A percentile compares a stretch with the other conserved stretches of the same genome.
These are phyloP conservation scores for Trichomonascaceae sp. DNA, from an alignment of 1,139 yeast species.

Conservation along the genomic window DNA sequence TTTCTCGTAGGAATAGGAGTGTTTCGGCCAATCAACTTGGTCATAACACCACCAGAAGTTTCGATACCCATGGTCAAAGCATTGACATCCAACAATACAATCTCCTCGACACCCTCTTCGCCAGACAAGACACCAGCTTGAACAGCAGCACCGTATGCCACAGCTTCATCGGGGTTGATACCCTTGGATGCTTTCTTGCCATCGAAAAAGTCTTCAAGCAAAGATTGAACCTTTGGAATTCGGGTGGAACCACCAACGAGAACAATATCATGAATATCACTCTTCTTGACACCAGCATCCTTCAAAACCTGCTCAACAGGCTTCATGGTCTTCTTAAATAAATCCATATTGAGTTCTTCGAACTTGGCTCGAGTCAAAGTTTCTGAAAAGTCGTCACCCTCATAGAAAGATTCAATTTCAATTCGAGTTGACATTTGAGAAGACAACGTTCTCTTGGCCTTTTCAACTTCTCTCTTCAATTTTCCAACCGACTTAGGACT, in stretches of 20 bases:
- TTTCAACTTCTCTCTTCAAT: conserved; percentile 93
- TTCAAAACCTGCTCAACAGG: conserved; percentile 91
- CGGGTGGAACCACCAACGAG: conserved; percentile 97
- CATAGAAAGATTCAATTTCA: conserved; percentile 91
- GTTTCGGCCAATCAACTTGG: conserved; percentile 93
- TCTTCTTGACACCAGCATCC: conserved; percentile 79
- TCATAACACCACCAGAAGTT: conserved; percentile 97
- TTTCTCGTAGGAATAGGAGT: conserved; percentile 95
- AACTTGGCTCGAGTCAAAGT: conserved; percentile 91
- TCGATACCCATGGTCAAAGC: conserved; percentile 95
- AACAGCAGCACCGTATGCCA: conserved; percentile 96
- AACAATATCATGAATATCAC: conserved; percentile 85
- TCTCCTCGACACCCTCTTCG: conserved; percentile 76
- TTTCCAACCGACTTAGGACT: conserved; percentile 80
- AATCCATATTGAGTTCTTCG: conserved; percentile 83
- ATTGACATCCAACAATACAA: conserved; percentile 83
- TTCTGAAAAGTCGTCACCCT: conserved; percentile 92
- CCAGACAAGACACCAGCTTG: conserved; percentile 96
- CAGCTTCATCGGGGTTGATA: conserved; percentile 97
- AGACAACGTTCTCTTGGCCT: conserved; percentile 92
- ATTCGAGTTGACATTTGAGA: conserved; percentile 85
- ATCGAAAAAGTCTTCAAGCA: conserved; percentile 78
- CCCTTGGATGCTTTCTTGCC: conserved; percentile 95
- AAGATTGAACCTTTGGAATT: conserved; percentile 94
- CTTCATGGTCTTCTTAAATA: conserved; percentile 83